These are phyloP conservation scores for Cladosporium sp. DNA, from an alignment of 2,329 filamentous ascomycete genomes.

Conservation along the genomic window DNA sequence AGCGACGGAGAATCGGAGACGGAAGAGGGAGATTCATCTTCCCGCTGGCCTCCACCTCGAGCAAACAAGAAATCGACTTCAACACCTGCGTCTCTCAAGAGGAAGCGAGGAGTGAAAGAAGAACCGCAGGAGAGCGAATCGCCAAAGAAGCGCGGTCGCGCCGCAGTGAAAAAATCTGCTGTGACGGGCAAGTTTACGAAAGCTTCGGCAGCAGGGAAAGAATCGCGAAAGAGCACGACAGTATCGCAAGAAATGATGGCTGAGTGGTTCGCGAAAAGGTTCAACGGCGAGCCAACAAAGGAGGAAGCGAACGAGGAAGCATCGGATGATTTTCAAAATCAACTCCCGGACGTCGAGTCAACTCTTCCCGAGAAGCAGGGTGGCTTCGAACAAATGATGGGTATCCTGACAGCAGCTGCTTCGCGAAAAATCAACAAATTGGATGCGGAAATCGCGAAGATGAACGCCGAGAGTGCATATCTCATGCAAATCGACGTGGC, in stretches of 20 bases:
- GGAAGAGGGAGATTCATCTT: constrained; percentile 21
- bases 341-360: not conserved
- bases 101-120: constrained; percentile 17
- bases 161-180: not conserved
- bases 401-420: not conserved
- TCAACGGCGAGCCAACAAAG: constrained; percentile 13
- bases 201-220: not conserved
- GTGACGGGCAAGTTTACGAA: too few species aligned
- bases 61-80: not conserved
- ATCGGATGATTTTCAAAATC: not conserved
- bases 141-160: constrained; percentile 6
- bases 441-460: not conserved
- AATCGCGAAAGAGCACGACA: not conserved
- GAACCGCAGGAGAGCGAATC: not conserved
- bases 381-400: not conserved
- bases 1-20: constrained; percentile 30
- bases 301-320: not conserved
- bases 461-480: constrained; percentile 4
- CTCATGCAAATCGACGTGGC: constrained; percentile 2
- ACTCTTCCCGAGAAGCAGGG: not conserved
- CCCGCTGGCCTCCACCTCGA: not conserved
- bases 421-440: not conserved
- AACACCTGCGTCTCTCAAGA: constrained; percentile 6
- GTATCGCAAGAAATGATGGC: constrained; percentile 7
- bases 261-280: constrained; percentile 8